Percentiles rank a stretch among this genome's conserved stretches.
Evolutionary conservation across 179 eudicot species (phyloP).

Genomic region (Silene vulgaris): DNA sequence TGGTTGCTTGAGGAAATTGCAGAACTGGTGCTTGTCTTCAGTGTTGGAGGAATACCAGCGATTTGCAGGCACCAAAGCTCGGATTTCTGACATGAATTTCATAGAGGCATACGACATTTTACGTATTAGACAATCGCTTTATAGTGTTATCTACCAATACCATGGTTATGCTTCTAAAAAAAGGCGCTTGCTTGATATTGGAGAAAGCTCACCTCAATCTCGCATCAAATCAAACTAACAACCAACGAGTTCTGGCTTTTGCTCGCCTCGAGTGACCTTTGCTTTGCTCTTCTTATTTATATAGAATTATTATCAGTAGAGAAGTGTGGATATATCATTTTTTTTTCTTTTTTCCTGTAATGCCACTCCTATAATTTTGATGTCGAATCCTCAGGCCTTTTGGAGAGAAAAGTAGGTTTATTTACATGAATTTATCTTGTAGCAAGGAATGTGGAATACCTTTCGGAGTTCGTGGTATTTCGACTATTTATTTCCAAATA

Average conservation of each 20-base stretch:
- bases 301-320: neutral
- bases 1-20: constrained; percentile 74
- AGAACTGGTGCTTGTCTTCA: constrained; percentile 72
- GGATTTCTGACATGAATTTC: constrained; percentile 61
- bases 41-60: constrained; percentile 79
- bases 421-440: neutral
- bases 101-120: constrained; percentile 56
- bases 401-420: neutral
- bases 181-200: constrained; percentile 52
- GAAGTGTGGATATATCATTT: constrained; percentile 20
- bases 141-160: constrained; percentile 56
- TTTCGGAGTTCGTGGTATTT: too few species aligned
- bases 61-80: constrained; percentile 71
- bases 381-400: neutral
- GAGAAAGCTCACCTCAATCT: constrained; percentile 34
- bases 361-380: constrained; percentile 1
- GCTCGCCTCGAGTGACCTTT: too few species aligned
- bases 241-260: constrained; percentile 12
- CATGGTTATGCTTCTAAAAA: constrained; percentile 57
- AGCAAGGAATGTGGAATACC: too few species aligned
- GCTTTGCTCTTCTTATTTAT: neutral
- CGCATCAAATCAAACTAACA: constrained; percentile 39
- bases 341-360: neutral
- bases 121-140: constrained; percentile 44
- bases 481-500: too few species aligned